phyloP scores from a whole-genome alignment of 768 basidiomycete genomes.

The Trametes coccinea region DNA sequence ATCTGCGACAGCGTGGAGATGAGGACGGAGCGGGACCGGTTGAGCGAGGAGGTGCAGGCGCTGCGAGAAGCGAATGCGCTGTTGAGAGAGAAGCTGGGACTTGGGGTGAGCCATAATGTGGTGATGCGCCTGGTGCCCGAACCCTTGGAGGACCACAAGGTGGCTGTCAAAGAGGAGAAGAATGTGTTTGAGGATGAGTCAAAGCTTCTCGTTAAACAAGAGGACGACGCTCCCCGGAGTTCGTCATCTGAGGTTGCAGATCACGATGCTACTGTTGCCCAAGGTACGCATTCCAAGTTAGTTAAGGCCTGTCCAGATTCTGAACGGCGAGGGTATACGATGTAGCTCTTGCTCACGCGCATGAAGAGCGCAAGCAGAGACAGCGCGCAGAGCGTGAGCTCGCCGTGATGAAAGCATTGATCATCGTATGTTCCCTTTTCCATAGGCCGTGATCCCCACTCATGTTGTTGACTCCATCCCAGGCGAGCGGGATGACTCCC shows the following conservation, averaged over 20 bases:
- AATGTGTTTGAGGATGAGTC: neutral
- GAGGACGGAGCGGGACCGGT: neutral
- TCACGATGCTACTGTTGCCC: constrained; percentile 1
- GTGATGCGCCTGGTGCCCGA: neutral
- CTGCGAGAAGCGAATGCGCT: constrained; percentile 6
- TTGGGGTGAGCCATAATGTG: neutral
- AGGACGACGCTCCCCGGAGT: neutral
- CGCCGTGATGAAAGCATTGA: neutral
- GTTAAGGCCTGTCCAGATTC: neutral
- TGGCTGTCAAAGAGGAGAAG: neutral
- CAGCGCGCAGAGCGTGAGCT: neutral
- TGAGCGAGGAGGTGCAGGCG: neutral
- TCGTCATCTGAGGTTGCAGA: neutral
- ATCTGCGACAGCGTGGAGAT: neutral
- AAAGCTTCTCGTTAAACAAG: neutral
- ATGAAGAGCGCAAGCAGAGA: neutral
- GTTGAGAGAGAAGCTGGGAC: constrained; percentile 7
- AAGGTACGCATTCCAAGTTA: neutral
- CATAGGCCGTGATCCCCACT: neutral
- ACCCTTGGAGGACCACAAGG: neutral
- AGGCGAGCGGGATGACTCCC: too few relatives aligned
- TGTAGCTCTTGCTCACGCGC: constrained; percentile 4
- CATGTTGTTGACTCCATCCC: too few relatives aligned
- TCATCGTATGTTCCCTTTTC: neutral
- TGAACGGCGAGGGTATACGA: neutral